Conservation (phyloP, 352 stramenopile genomes). For the Saprolegnia diclina region DNA sequence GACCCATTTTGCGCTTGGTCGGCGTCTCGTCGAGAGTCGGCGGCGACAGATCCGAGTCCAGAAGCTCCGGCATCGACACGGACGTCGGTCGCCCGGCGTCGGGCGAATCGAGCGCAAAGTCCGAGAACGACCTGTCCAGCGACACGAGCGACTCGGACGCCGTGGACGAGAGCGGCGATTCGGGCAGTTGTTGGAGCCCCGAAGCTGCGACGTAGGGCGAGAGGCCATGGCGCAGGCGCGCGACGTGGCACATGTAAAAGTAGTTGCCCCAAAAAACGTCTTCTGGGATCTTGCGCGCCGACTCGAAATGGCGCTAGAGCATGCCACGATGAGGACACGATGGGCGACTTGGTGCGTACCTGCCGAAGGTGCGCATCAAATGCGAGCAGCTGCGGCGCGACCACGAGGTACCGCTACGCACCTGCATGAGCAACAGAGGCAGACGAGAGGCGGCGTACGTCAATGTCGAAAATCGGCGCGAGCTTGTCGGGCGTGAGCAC, state of each 20-base stretch:
- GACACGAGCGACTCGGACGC: slow-evolving; percentile 1
- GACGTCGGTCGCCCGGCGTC: neutral
- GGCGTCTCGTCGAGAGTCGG: neutral
- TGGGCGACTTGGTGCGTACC: slow-evolving; percentile 1
- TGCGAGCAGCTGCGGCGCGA: slow-evolving; percentile 17
- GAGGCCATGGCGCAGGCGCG: slow-evolving; percentile 19
- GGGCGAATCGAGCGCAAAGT: neutral
- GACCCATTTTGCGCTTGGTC: neutral
- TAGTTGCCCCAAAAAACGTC: slow-evolving; percentile 28
- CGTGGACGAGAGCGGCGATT: neutral
- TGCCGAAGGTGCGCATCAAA: slow-evolving; percentile 20
- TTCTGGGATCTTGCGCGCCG: slow-evolving; percentile 20
- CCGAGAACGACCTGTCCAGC: neutral
- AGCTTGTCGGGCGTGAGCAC: neutral
- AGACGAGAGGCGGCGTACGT: neutral
- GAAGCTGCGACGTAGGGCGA: slow-evolving; percentile 15
- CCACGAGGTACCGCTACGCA: slow-evolving; percentile 16
- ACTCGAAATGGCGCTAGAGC: slow-evolving; percentile 20
- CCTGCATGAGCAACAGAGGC: neutral
- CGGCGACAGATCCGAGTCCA: no score
- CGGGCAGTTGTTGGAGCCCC: neutral
- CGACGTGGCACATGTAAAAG: slow-evolving; percentile 24
- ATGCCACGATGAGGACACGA: neutral
- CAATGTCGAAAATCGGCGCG: slow-evolving; percentile 24
- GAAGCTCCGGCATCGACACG: neutral